These are phyloP conservation scores for Hygrophoropsis aurantiaca DNA, from an alignment of 768 basidiomycete species.

Conservation along the genomic window DNA sequence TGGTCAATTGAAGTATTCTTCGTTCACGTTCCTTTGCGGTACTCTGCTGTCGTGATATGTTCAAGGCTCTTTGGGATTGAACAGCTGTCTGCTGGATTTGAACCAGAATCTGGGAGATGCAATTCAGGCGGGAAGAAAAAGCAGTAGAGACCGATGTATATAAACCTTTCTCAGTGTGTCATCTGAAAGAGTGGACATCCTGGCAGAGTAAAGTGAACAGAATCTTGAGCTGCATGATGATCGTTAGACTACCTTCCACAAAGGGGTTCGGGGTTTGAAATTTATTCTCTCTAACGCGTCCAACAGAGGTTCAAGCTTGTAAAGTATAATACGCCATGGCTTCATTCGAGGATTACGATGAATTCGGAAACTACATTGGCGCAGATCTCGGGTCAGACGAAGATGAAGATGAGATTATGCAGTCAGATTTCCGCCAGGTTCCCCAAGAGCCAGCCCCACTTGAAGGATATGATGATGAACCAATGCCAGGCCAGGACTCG, in stretches of 20 bases:
- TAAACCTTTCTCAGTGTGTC: conserved; percentile 80
- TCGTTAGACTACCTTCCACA: neutral
- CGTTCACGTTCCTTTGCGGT: conserved; percentile 84
- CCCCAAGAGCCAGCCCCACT: conserved; percentile 50
- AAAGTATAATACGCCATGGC: conserved; percentile 37
- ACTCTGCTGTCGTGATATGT: conserved; percentile 72
- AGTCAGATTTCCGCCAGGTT: conserved; percentile 45
- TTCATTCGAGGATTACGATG: conserved; percentile 78
- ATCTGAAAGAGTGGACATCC: conserved; percentile 66
- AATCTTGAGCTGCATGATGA: neutral
- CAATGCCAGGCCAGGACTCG: conserved; percentile 52
- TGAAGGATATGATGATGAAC: conserved; percentile 82
- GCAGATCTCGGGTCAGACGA: conserved; percentile 77
- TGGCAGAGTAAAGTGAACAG: conserved; percentile 13
- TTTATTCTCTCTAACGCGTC: conserved; percentile 26
- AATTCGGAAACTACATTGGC: conserved; percentile 98
- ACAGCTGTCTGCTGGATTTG: conserved; percentile 93
- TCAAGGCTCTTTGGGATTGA: conserved; percentile 78
- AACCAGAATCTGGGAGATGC: conserved; percentile 66
- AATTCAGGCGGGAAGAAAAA: conserved; percentile 16
- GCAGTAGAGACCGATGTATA: conserved; percentile 3
- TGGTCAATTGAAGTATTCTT: conserved; percentile 86
- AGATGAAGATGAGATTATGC: conserved; percentile 49
- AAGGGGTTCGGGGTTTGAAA: conserved; percentile 33
- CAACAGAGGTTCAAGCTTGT: no score